Conservation (phyloP, 768 basidiomycete species). For the Trametes gibbosa region DNA sequence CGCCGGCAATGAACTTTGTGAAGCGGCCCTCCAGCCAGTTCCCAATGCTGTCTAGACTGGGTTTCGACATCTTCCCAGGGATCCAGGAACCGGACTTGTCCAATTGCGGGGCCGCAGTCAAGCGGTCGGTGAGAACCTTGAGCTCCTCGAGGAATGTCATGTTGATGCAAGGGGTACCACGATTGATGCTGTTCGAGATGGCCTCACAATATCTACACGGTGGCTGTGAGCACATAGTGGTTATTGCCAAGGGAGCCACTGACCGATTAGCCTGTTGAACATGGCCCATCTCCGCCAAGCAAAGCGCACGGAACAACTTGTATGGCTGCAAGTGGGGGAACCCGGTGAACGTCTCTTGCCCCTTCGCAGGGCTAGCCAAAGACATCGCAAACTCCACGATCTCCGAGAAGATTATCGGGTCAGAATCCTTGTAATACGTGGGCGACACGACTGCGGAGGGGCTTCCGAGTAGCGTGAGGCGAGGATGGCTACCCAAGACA, state of each 20-base stretch:
- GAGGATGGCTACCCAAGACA: conserved; percentile 63
- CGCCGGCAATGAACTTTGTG: conserved; percentile 94
- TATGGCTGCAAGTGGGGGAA: conserved; percentile 87
- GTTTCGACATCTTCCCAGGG: conserved; percentile 79
- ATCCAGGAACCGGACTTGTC: conserved; percentile 89
- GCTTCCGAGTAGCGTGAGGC: conserved; percentile 73
- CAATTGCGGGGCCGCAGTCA: conserved; percentile 65
- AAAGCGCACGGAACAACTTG: conserved; percentile 72
- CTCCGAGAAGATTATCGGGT: conserved; percentile 83
- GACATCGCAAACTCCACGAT: conserved; percentile 89
- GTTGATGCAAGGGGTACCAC: conserved; percentile 66
- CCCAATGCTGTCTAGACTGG: conserved; percentile 88
- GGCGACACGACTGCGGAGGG: conserved; percentile 43
- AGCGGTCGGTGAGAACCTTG: conserved; percentile 74
- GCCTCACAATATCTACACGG: conserved; percentile 85
- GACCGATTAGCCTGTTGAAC: conserved; percentile 75
- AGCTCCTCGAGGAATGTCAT: conserved; percentile 68
- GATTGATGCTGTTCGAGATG: conserved; percentile 63
- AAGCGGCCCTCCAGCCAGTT: conserved; percentile 91
- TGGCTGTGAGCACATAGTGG: not conserved
- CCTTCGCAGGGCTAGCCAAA: conserved; percentile 67
- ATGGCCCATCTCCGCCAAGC: conserved; percentile 81
- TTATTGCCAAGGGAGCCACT: not conserved
- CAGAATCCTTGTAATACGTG: conserved; percentile 60
- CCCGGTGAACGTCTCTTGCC: conserved; percentile 82